Base-by-base conservation (phyloP, 176 grass and related monocot species). In the Oryza australiensis region DNA sequence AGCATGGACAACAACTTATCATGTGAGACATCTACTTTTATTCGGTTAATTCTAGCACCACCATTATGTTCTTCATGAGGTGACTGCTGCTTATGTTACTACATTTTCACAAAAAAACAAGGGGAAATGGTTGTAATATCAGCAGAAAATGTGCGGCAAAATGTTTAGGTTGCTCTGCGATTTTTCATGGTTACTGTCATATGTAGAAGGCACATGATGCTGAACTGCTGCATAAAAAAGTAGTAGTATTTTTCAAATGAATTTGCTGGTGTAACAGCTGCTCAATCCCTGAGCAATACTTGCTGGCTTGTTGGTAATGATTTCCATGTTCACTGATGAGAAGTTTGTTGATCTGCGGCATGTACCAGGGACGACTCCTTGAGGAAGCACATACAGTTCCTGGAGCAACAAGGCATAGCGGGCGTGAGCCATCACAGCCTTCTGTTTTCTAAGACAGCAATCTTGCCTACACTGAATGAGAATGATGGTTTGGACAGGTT, bases 351-450 rank as follows among this genome's bases (percentile, higher is more conserved):
- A 3, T 86, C 43, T 74, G 57, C 33, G 59, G 12, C 12, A 59
- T 40, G 29, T 78, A 86, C 30, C 82, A 98, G 95, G 95, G 90
- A 93, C 66, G 88, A 93, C 9, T 85, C 70, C 66, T 85, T 93
- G 79, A 84, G 26, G 46, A 76, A 89, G 70, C 95, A 93, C 85
- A 91, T 93, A 26, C 60, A 91, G 12, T 98, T 91, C 89, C 67
- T 95, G 33, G 92, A 98, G 72, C 68, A 78, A 66, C 90, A 91
- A 88, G 90, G 82, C 72, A 93, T 98, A 79, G 92, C 88, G 5
- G 95, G 95, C 70, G 92, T 95, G 78, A 95, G 90, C 46, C 90
- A 95, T 78, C 95, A 95, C 76, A 98, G 88, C 85, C 90, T 98
- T 70, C 82, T 95, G 14, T 98, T 91, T 80, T 98, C 92, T 16